These are phyloP conservation scores for Datura wrightii DNA, from an alignment of 257 asterid genomes.

Conservation along the genomic window DNA sequence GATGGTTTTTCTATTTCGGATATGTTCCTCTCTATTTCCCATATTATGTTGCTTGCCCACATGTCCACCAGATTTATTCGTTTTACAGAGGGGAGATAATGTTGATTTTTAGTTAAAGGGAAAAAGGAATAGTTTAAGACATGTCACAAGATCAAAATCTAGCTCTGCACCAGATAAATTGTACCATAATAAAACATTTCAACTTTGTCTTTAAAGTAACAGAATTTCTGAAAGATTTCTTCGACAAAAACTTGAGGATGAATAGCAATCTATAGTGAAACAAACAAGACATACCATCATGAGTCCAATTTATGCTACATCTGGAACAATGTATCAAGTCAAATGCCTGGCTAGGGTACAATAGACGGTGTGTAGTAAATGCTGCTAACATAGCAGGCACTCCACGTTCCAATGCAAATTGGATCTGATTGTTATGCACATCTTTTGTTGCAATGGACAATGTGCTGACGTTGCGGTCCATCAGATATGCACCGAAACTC, in stretches of 20 bases:
- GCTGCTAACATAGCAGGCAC: conserved; percentile 67
- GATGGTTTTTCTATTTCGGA: not conserved
- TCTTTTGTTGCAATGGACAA: conserved; percentile 59
- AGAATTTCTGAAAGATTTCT: not conserved
- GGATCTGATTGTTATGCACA: conserved; percentile 50
- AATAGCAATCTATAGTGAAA: not conserved
- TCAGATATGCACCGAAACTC: conserved; percentile 62
- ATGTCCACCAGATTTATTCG: not conserved
- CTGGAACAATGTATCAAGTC: conserved; percentile 69
- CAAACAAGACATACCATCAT: conserved; percentile 48
- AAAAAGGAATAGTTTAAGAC: not conserved
- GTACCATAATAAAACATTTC: not conserved
- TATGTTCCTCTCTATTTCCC: conserved; percentile 8
- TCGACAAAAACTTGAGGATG: conserved; percentile 20
- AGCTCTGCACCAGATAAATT: not conserved
- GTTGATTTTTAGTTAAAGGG: not conserved
- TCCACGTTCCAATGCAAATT: conserved; percentile 67
- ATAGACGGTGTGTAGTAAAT: conserved; percentile 52
- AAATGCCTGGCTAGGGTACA: conserved; percentile 70
- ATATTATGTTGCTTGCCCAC: not conserved
- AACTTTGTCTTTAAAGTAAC: not conserved
- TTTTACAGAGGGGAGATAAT: not conserved
- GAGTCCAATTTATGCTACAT: conserved; percentile 55
- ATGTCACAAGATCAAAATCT: not conserved
- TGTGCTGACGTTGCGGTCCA: conserved; percentile 60